Base-by-base conservation (phyloP, 148 eudicot species). In the Limonium bicolor region DNA sequence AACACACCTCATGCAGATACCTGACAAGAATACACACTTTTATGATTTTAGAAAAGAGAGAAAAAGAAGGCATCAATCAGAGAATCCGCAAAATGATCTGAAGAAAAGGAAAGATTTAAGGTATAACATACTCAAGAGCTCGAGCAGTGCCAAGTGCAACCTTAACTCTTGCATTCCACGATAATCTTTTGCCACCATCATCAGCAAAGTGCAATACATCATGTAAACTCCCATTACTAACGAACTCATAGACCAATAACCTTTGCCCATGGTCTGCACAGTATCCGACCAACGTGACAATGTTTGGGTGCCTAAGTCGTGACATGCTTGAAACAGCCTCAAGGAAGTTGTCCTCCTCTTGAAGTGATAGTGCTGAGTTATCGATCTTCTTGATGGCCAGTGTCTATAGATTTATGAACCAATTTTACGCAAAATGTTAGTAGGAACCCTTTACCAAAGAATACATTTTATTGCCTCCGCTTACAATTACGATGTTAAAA, bases 141-240 rank as follows among this genome's bases (percentile, higher is more conserved):
- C 97, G 72, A 55, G 97, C 95, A 62, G 97, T 90, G 68, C 95
- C 97, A 71, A 90, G 97, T 46, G 97, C 84, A 22, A 90, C 93
- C 65, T 66, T 72, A 39, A 90, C 87, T 42, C 95, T 79, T 10
- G 82, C 82, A 65, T 84, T 90, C 99, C 99, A 90, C 13, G 93
- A 72, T 43, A 90, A 67, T 64, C 70, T 54, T 44, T 58, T 71
- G 57, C 76, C 72, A 45, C 84, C 85, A 50, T 84, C 95, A 33
- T 90, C 95, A 52, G 82, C 69, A 49, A 72, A 90, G 77, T 90
- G 94, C 40, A 90, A 66, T 63, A 84, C 73, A 73, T 90, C 95
- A 59, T 78, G 95, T 59, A 90, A 66, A 76, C 80, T 84, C 24
- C 95, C 93, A 35, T 72, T 80, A 27, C 67, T 71, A 21, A 90